Evolutionary conservation across 2,329 filamentous ascomycete species (phyloP).

Genomic region (Ophiostoma ulmi): DNA sequence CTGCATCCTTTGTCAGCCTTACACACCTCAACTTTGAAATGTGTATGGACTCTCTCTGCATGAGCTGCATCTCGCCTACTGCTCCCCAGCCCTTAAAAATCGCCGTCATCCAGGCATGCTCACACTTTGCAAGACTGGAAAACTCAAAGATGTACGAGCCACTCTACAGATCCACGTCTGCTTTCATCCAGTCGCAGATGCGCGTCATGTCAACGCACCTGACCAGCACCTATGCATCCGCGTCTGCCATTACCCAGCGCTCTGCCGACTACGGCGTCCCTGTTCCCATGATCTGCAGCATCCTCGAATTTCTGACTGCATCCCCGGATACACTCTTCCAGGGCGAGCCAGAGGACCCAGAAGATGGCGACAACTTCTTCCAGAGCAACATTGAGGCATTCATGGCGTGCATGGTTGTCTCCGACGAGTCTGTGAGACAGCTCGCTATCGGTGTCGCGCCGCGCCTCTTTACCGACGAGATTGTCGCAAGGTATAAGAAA

Average conservation of each 20-base stretch:
- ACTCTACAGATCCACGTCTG: constrained; percentile 52
- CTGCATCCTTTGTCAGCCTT: constrained; percentile 61
- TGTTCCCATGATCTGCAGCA: constrained; percentile 45
- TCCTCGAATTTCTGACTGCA: constrained; percentile 53
- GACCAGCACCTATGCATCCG: constrained; percentile 37
- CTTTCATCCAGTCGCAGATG: constrained; percentile 53
- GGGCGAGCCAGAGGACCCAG: constrained; percentile 35
- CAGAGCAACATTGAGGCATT: constrained; percentile 48
- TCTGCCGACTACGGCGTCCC: constrained; percentile 39
- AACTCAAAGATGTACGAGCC: constrained; percentile 47
- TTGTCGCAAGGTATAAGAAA: constrained; percentile 36
- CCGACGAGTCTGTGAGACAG: constrained; percentile 46
- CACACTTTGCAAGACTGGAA: constrained; percentile 54
- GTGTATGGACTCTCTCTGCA: constrained; percentile 52
- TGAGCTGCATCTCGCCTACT: constrained; percentile 52
- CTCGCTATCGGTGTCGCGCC: constrained; percentile 46
- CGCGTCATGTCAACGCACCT: constrained; percentile 47
- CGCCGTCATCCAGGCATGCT: constrained; percentile 57
- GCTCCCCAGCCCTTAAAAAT: constrained; percentile 58
- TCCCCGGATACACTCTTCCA: constrained; percentile 48
- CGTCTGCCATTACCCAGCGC: constrained; percentile 40
- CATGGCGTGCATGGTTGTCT: constrained; percentile 50
- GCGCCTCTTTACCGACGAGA: constrained; percentile 42
- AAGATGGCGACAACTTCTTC: constrained; percentile 39
- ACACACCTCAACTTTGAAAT: constrained; percentile 57